A percentile compares a stretch with the other conserved stretches of the same genome.
These are phyloP conservation scores for Coemansia javaensis DNA, from an alignment of 192 early-diverging fungal genomes.

Conservation along the genomic window DNA sequence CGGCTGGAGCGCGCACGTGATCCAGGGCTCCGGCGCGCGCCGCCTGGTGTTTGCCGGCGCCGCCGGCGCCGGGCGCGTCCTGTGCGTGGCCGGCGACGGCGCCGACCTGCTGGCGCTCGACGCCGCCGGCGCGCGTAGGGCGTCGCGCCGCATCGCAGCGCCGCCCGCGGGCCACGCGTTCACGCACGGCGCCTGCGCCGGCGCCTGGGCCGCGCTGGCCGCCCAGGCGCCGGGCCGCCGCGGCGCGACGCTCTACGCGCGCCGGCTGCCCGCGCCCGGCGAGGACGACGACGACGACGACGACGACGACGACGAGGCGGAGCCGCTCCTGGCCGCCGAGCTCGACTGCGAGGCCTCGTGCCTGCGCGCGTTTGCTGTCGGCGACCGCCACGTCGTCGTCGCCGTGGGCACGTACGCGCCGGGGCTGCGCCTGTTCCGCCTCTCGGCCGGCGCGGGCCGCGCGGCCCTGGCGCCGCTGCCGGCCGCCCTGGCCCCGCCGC, in stretches of 20 bases:
- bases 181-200: conserved; percentile 18
- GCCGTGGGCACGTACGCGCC: conserved; percentile 19
- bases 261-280: no score
- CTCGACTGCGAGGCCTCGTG: conserved; percentile 19
- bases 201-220: conserved; percentile 5
- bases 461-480: background rate
- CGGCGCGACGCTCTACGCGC: no score
- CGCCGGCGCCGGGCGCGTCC: background rate
- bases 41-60: conserved; percentile 10
- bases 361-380: conserved; percentile 16
- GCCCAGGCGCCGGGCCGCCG: background rate
- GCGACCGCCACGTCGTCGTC: background rate
- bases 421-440: conserved; percentile 3
- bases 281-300: background rate
- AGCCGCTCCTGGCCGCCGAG: background rate
- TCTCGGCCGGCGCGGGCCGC: background rate
- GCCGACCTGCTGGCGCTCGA: background rate
- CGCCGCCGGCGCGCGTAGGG: background rate
- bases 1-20: conserved; percentile 12
- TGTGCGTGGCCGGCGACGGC: conserved; percentile 11
- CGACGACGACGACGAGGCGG: no score
- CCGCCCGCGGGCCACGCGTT: conserved; percentile 7
- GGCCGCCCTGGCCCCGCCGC: background rate
- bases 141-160: no score
- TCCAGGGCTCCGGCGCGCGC: conserved; percentile 1